A percentile compares a stretch with the other conserved stretches of the same genome.
Evolutionary conservation across 2,329 filamentous ascomycete species (phyloP).

Genomic region (Aspergillus quadricinctus): DNA sequence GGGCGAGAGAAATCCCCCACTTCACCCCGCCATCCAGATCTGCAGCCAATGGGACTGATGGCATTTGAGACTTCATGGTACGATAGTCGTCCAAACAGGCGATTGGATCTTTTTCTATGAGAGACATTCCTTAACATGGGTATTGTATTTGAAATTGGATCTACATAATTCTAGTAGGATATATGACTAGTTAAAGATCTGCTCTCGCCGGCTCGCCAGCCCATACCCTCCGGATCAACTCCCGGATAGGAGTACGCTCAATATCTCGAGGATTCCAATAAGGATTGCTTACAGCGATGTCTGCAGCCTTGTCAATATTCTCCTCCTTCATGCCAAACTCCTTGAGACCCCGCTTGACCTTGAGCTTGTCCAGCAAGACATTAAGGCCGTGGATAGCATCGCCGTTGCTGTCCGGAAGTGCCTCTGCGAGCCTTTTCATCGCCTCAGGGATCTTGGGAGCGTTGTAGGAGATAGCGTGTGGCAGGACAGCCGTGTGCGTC

Average conservation of each 20-base stretch:
- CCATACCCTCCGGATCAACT: conserved; percentile 58
- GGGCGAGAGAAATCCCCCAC: conserved; percentile 24
- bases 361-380: conserved; percentile 49
- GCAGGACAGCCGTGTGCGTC: conserved; percentile 60
- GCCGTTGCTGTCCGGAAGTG: conserved; percentile 53
- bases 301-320: conserved; percentile 57
- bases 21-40: conserved; percentile 27
- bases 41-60: conserved; percentile 9
- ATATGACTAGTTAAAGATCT: conserved; percentile 41
- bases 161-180: conserved; percentile 1
- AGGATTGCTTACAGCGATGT: conserved; percentile 55
- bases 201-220: conserved; percentile 54
- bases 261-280: conserved; percentile 58
- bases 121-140: background rate
- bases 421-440: conserved; percentile 51
- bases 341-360: conserved; percentile 51
- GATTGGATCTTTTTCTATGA: background rate
- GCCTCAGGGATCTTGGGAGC: conserved; percentile 51
- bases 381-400: conserved; percentile 58
- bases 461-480: conserved; percentile 61
- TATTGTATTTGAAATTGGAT: background rate
- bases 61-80: background rate
- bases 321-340: conserved; percentile 57
- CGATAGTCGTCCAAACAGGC: background rate
- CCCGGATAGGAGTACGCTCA: conserved; percentile 49